A percentile compares a stretch with the other conserved stretches of the same genome.
Evolutionary conservation across 441 rosid species (phyloP).

Genomic region (Populus hybrid): DNA sequence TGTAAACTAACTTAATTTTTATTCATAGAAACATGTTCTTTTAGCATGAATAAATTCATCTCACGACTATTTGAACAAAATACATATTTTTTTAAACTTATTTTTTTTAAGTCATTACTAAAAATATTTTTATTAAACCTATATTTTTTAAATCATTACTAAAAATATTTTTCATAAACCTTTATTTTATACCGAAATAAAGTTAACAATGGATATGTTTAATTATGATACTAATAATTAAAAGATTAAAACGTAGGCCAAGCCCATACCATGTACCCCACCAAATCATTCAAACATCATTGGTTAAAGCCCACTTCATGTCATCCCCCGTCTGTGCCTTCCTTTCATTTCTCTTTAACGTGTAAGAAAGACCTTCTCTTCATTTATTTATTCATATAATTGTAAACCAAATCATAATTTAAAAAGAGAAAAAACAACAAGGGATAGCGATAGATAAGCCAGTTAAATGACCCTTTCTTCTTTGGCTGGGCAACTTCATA

Average conservation of each 20-base stretch:
- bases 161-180: no score
- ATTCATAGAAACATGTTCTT: no score
- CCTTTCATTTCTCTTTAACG: neutral
- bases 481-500: slow-evolving; percentile 7
- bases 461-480: slow-evolving; percentile 12
- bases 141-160: no score
- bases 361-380: neutral
- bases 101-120: no score
- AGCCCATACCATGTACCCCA: slow-evolving; percentile 25
- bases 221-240: neutral
- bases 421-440: neutral
- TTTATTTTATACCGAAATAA: neutral
- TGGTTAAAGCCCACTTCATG: slow-evolving; percentile 24
- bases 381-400: slow-evolving; percentile 4
- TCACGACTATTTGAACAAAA: no score
- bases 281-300: slow-evolving; percentile 22
- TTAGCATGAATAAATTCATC: no score
- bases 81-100: no score
- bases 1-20: no score
- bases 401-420: neutral
- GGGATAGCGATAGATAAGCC: neutral
- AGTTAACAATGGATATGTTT: neutral
- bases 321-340: slow-evolving; percentile 9
- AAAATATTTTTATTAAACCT: no score
- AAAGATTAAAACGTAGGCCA: slow-evolving; percentile 11